These are phyloP conservation scores for Boletus fagicola DNA, from an alignment of 768 basidiomycete genomes.

Conservation along the genomic window DNA sequence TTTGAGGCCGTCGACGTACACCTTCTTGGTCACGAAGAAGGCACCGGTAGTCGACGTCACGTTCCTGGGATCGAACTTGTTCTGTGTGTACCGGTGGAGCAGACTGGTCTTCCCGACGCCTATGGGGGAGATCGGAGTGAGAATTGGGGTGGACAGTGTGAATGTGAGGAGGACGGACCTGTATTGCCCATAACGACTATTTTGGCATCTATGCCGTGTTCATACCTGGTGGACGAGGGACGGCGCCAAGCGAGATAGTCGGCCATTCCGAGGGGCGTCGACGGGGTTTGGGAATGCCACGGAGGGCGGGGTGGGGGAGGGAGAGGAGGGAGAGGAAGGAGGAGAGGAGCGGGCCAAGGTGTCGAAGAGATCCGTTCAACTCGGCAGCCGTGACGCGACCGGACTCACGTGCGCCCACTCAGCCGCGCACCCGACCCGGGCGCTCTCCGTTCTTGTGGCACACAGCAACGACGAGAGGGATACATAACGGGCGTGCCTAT, in stretches of 20 bases:
- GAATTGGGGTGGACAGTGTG: slow-evolving; percentile 18
- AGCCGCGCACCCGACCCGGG: neutral
- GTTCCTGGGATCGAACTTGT: slow-evolving; percentile 85
- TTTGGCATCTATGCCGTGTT: slow-evolving; percentile 89
- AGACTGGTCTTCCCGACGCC: slow-evolving; percentile 94
- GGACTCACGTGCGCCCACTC: slow-evolving; percentile 30
- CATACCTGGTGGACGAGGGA: slow-evolving; percentile 66
- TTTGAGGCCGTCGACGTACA: slow-evolving; percentile 78
- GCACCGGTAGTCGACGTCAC: slow-evolving; percentile 90
- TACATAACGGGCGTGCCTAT: slow-evolving; percentile 37
- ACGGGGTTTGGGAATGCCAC: slow-evolving; percentile 39
- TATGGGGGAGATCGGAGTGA: slow-evolving; percentile 30
- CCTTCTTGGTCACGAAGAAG: slow-evolving; percentile 92
- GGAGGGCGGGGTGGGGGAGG: slow-evolving; percentile 44
- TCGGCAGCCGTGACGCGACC: slow-evolving; percentile 34
- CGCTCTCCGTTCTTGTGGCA: slow-evolving; percentile 26
- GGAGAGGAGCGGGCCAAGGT: slow-evolving; percentile 21
- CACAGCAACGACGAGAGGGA: slow-evolving; percentile 9
- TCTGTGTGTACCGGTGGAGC: slow-evolving; percentile 85
- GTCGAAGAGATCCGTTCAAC: slow-evolving; percentile 27
- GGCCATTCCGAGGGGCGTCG: slow-evolving; percentile 44
- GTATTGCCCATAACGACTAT: slow-evolving; percentile 92
- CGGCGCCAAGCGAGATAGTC: slow-evolving; percentile 63
- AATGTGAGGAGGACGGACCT: slow-evolving; percentile 36
- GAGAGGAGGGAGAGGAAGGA: slow-evolving; percentile 34